Evolutionary conservation across 352 stramenopile species (phyloP), one percentile per base, ranked within the genome.

Genomic region (Pythium utonaiense): DNA sequence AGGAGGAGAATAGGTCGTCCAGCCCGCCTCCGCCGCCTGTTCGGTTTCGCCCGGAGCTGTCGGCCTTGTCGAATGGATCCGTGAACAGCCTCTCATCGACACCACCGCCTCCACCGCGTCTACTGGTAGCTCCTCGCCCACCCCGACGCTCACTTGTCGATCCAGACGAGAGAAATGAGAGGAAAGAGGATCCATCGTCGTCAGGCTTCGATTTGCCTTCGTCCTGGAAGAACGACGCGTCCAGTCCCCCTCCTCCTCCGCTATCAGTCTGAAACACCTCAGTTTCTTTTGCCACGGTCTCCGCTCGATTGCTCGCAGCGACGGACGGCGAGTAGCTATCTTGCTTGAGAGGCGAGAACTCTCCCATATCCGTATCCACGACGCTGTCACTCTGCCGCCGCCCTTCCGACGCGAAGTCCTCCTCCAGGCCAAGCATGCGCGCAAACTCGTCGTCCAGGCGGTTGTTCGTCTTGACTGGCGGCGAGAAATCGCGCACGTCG

Each of bases 391-490:
- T 27, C 31, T 36, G 16, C 21, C 19, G 41, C 47, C 53, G 14
- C 36, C 52, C 19, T 6, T 31, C 19, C 13, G 34, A 30, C 2
- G 31, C 53, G 25, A 69, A 61, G 5, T 82, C 59, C 38, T 81
- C 67, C n/a, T 84, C 77, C 0, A 89, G 60, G 0, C 77, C 77
- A 3, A 90, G 53, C 77, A 90, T 88, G 28, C 84, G 76, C 7
- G 75, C 70, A 52, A 90, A 90, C 52, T 90, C 80, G 48, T 75
- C 74, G 45, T 88, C 75, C 7, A 90, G 66, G 12, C 42, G 61
- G 22, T 79, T 86, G 44, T 74, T 78, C 28, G 71, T 75, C 45
- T 62, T 67, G 8, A 55, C 21, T 16, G 53, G 44, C 19, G 48
- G 30, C 19, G 57, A 8, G 28, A 68, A 67, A 36, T 78, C 64